A percentile compares a stretch with the other conserved stretches of the same genome.
These are phyloP conservation scores for Lomentospora prolificans DNA, from an alignment of 2,329 filamentous ascomycete genomes.

Conservation along the genomic window DNA sequence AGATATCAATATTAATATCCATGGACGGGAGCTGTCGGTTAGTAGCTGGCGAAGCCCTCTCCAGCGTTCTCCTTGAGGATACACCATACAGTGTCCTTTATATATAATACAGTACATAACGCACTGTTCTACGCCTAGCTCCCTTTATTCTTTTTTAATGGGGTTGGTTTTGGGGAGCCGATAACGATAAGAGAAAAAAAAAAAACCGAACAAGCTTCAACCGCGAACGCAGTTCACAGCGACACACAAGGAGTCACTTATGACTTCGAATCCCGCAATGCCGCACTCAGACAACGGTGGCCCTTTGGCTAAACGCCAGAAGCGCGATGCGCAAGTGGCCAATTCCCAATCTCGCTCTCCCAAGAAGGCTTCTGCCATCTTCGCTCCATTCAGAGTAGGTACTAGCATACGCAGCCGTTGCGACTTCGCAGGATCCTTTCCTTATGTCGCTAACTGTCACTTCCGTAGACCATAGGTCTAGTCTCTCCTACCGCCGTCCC, in stretches of 20 bases:
- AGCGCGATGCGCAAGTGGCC: constrained; percentile 34
- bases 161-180: neutral
- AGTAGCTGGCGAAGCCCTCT: no score
- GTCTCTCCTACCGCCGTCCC: constrained; percentile 86
- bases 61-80: no score
- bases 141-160: neutral
- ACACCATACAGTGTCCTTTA: no score
- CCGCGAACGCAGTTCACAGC: neutral
- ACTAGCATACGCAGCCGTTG: no score
- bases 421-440: constrained; percentile 6
- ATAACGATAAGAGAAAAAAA: neutral
- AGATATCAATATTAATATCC: no score
- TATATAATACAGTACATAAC: no score
- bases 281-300: constrained; percentile 48
- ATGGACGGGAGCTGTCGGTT: no score
- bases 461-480: constrained; percentile 70
- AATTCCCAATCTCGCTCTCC: constrained; percentile 26
- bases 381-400: constrained; percentile 86
- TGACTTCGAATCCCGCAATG: constrained; percentile 29
- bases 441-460: neutral
- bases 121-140: no score
- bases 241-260: neutral
- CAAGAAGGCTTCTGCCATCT: constrained; percentile 63
- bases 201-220: neutral
- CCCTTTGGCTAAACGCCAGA: constrained; percentile 69